Evolutionary conservation across 768 basidiomycete species (phyloP), one percentile per base, ranked within the genome.

Genomic region (Russula lepida): DNA sequence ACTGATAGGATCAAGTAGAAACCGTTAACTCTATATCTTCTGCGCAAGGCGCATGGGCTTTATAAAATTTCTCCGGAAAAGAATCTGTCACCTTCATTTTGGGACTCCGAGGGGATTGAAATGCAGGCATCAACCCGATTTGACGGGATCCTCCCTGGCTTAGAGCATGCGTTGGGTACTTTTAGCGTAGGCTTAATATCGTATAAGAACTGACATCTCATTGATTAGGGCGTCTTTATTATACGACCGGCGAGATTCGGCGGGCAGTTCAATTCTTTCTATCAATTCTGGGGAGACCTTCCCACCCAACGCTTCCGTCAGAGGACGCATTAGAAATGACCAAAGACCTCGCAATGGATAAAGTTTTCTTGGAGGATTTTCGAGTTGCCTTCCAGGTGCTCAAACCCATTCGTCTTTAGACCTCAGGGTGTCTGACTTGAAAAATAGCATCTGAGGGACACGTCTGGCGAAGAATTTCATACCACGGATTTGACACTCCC

Each of bases 361-460:
- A 84, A 60, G 76, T 91, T 6, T 87, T 82, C 60, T 70, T 98
- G 37, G 91, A 95, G 60, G 95, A 99, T 74, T 91, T 98, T 68
- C 81, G 83, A 25, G 83, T 93, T 15, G 92, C 97, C 6, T 88
- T 89, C 67, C 80, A 84, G 69, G 94, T 95, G 70, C 59, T 79
- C 66, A 39, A 13, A 32, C 33, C 11, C 27, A 27, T 28, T 21
- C n/a, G 56, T 39, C 13, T 13, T 1, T 32, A 56, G 7, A 57
- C 37, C 41, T 19, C 25, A 19, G 41, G 9, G 8, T 37, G 28
- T 54, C 58, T 58, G 52, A 58, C 47, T 55, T 54, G 19, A 44
- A 53, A 35, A 37, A 3, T 57, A 95, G 92, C 92, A 95, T 74
- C 78, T 89, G 64, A 83, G 79, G 57, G 77, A 81, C 2, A 86